Conservation (phyloP, 805 yeast species). For the Tetrapisispora taiwanensis region DNA sequence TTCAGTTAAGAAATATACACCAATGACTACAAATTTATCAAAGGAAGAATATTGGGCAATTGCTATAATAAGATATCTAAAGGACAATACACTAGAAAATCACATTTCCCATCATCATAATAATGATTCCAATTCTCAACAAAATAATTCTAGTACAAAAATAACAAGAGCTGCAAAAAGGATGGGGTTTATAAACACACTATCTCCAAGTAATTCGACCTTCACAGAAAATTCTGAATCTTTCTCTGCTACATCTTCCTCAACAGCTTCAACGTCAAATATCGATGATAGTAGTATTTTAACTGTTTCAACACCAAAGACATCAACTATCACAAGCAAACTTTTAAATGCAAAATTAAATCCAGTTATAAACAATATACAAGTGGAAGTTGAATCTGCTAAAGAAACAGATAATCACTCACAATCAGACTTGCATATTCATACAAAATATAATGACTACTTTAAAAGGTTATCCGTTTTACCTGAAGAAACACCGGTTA, state of each 20-base stretch:
- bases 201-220: constrained; percentile 8
- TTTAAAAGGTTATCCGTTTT: constrained; percentile 55
- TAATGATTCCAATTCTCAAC: neutral
- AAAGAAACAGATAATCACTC: neutral
- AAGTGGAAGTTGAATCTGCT: neutral
- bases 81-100: constrained; percentile 15
- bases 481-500: constrained; percentile 36
- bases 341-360: neutral
- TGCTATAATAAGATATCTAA: constrained; percentile 23
- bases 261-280: neutral
- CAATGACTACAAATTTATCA: constrained; percentile 32
- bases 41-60: constrained; percentile 30
- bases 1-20: constrained; percentile 29
- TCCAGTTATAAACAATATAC: neutral
- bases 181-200: constrained; percentile 52
- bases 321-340: neutral
- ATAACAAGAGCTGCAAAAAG: constrained; percentile 57
- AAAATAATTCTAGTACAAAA: constrained; percentile 5
- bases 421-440: constrained; percentile 20
- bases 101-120: neutral
- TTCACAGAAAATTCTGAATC: constrained; percentile 2
- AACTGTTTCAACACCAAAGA: neutral
- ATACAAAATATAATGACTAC: constrained; percentile 47
- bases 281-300: neutral
- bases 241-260: neutral